Conservation (phyloP, 2,329 filamentous ascomycete species). For the Mariannaea sp. region DNA sequence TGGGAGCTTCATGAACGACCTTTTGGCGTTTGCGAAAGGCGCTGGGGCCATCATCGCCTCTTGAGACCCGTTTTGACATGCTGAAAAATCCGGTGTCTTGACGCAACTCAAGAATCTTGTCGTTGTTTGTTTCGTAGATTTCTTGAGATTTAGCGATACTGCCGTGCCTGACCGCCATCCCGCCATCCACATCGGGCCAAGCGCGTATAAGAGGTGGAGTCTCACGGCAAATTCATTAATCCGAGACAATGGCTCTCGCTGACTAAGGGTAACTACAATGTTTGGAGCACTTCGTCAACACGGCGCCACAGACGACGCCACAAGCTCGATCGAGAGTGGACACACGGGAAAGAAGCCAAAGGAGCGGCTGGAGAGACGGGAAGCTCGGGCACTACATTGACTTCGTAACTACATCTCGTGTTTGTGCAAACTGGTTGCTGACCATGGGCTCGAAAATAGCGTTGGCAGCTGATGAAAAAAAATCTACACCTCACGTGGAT, state of each 20-base stretch:
- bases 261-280: no score
- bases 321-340: no score
- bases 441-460: not conserved
- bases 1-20: constrained; percentile 60
- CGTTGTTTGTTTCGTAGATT: constrained; percentile 23
- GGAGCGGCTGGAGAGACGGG: no score
- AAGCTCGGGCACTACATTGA: no score
- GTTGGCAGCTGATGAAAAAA: not conserved
- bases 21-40: constrained; percentile 59
- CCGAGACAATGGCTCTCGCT: constrained; percentile 12
- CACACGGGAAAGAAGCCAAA: no score
- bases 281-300: no score
- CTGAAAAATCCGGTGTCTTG: constrained; percentile 29
- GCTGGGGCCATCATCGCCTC: constrained; percentile 47
- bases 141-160: constrained; percentile 45
- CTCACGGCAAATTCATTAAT: constrained; percentile 20
- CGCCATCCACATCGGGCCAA: constrained; percentile 32
- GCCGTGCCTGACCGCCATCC: constrained; percentile 41
- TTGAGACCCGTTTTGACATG: constrained; percentile 54
- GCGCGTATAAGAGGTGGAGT: constrained; percentile 4
- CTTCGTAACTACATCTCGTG: not conserved
- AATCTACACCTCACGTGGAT: constrained; percentile 28
- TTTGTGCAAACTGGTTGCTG: constrained; percentile 16
- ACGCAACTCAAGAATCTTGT: constrained; percentile 23
- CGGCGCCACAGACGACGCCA: no score